Base-by-base conservation (phyloP, 2,329 filamentous ascomycete species). In the Penicillium sp. region DNA sequence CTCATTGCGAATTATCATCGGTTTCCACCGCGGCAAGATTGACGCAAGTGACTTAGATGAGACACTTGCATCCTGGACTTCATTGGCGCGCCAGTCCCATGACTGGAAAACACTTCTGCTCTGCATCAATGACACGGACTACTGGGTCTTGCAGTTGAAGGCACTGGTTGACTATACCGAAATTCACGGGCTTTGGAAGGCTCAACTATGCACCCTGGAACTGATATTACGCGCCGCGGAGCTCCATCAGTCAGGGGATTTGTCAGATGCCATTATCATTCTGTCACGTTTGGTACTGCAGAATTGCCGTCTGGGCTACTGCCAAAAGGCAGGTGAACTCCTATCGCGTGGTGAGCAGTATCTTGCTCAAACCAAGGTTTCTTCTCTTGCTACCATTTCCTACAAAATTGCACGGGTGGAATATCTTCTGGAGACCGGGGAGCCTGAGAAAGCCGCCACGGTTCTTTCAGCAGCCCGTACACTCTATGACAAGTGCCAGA, bases 331-430 rank as follows among this genome's bases (percentile, higher is more conserved):
- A 44, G 79, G 79, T 7, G 67, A 79, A 5, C 71, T 81, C 2
- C 79, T 97, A 16, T 78, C 81, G 1, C 80, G 82, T 53, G 85
- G 85, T 3, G 81, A 86, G 59, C 72, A 76, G 20, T 79, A 82
- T 49, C 61, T 81, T 6, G 66, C 69, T 11, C 71, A 69, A 9
- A 71, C 72, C 39, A 69, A 70, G 1, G 62, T 79, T 2, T 77
- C 79, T 3, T 72, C 74, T 10, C 72, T 81, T 48, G 76, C 79
- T 14, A 74, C 71, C 29, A 63, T 88, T 14, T 77, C 79, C 34
- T 88, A 88, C 70, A 83, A 92, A 61, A 75, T 96, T 7, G 84
- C 86, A 0, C 85, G 87, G 58, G 86, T 89, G 0, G 90, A 96
- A 69, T 91, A 92, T 69, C 79, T 87, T 29, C 77, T 92, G 18